Evolutionary conservation across 2,329 filamentous ascomycete genomes (phyloP).

Genomic region (Xylariaceae sp.): DNA sequence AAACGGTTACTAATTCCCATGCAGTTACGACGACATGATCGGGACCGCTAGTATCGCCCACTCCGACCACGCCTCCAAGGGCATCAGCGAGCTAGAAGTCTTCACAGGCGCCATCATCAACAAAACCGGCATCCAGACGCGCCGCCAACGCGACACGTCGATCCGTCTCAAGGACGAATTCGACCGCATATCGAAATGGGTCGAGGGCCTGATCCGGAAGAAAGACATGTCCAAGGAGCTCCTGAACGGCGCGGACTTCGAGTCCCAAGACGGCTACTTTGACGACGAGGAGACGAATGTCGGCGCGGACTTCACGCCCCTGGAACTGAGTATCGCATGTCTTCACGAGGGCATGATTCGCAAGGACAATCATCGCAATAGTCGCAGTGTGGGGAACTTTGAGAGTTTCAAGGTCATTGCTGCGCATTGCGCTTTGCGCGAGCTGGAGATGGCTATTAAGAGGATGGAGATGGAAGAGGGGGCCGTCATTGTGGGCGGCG

Average conservation of each 20-base stretch:
- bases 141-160: constrained; percentile 48
- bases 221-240: constrained; percentile 13
- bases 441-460: constrained; percentile 26
- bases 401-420: constrained; percentile 32
- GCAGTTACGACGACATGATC: constrained; percentile 44
- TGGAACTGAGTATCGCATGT: constrained; percentile 32
- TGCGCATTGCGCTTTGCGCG: constrained; percentile 28
- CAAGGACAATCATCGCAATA: neutral
- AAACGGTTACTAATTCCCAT: neutral
- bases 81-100: constrained; percentile 47
- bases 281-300: neutral
- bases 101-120: constrained; percentile 54
- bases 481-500: constrained; percentile 14
- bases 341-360: constrained; percentile 21
- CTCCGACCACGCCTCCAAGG: constrained; percentile 41
- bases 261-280: neutral
- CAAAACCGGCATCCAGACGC: constrained; percentile 44
- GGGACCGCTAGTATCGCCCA: constrained; percentile 38
- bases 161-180: constrained; percentile 48
- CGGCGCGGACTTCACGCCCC: constrained; percentile 12
- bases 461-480: constrained; percentile 17
- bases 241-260: constrained; percentile 8
- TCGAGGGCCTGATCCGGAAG: constrained; percentile 36
- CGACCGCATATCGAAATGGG: constrained; percentile 41
- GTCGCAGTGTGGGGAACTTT: constrained; percentile 18